Percentiles rank a stretch among this genome's conserved stretches.
Evolutionary conservation across 805 yeast species (phyloP).

Genomic region (Metschnikowia similis): DNA sequence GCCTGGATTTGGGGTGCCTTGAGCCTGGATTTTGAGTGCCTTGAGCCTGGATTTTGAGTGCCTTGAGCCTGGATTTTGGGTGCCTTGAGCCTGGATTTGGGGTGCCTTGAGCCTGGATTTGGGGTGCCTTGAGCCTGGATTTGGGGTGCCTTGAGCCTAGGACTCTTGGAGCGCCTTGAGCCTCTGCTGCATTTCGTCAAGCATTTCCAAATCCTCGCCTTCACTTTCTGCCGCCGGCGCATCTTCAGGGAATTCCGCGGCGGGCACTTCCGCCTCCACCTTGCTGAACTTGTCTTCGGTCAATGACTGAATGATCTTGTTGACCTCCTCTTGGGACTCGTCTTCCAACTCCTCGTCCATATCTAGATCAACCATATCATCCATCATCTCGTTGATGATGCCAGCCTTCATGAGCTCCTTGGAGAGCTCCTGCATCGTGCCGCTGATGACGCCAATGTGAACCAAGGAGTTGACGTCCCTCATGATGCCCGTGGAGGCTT

Average conservation of each 20-base stretch:
- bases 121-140: too few relatives aligned
- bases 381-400: conserved; percentile 90
- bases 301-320: conserved; percentile 47
- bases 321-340: conserved; percentile 65
- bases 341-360: conserved; percentile 55
- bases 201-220: conserved; percentile 68
- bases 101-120: neutral
- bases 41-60: conserved; percentile 37
- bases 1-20: too few relatives aligned
- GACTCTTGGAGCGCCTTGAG: conserved; percentile 69
- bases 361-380: conserved; percentile 77
- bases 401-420: conserved; percentile 84
- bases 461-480: conserved; percentile 79
- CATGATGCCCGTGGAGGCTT: conserved; percentile 76
- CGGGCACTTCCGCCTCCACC: conserved; percentile 33
- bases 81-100: too few relatives aligned
- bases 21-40: too few relatives aligned
- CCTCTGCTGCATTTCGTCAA: conserved; percentile 86
- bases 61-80: conserved; percentile 78
- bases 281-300: conserved; percentile 38
- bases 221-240: conserved; percentile 24
- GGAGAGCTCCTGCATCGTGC: conserved; percentile 80
- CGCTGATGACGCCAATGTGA: conserved; percentile 70
- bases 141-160: neutral
- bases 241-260: conserved; percentile 20